A percentile compares a stretch with the other conserved stretches of the same genome.
Evolutionary conservation across 139 green algal genomes (phyloP).

Genomic region (Yamagishiella unicocca): DNA sequence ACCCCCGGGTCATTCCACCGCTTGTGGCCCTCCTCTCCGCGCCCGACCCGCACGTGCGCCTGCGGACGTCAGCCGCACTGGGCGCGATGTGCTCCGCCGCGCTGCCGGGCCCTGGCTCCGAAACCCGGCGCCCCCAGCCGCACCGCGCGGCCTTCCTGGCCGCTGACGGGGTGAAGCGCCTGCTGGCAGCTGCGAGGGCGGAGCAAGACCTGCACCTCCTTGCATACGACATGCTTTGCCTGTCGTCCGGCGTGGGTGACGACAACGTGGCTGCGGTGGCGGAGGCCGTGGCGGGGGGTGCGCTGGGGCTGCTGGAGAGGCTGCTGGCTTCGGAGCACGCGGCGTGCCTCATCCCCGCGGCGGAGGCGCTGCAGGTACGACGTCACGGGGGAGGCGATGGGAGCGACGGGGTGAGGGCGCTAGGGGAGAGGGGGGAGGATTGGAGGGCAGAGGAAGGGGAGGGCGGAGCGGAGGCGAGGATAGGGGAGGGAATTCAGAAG

Average conservation of each 20-base stretch:
- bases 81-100: constrained; percentile 1
- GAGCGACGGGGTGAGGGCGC: too few species aligned
- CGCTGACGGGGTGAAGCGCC: not conserved
- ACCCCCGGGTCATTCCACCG: constrained; percentile 19
- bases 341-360: constrained; percentile 12
- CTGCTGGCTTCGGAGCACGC: not conserved
- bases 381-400: too few species aligned
- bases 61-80: constrained; percentile 5
- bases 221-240: not conserved
- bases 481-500: too few species aligned
- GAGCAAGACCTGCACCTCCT: constrained; percentile 15
- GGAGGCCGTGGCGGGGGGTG: constrained; percentile 9
- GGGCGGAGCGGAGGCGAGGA: too few species aligned
- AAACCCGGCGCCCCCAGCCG: not conserved
- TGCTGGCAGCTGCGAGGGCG: not conserved
- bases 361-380: constrained; percentile 38
- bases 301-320: constrained; percentile 10
- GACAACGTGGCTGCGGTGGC: constrained; percentile 4
- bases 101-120: not conserved
- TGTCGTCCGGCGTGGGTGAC: not conserved
- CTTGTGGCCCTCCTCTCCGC: constrained; percentile 16
- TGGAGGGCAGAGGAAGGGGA: too few species aligned
- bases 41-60: constrained; percentile 17
- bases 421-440: too few species aligned
- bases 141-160: constrained; percentile 22